phyloP scores from a whole-genome alignment of 176 grass and related monocot species.

The Areca catechu region DNA sequence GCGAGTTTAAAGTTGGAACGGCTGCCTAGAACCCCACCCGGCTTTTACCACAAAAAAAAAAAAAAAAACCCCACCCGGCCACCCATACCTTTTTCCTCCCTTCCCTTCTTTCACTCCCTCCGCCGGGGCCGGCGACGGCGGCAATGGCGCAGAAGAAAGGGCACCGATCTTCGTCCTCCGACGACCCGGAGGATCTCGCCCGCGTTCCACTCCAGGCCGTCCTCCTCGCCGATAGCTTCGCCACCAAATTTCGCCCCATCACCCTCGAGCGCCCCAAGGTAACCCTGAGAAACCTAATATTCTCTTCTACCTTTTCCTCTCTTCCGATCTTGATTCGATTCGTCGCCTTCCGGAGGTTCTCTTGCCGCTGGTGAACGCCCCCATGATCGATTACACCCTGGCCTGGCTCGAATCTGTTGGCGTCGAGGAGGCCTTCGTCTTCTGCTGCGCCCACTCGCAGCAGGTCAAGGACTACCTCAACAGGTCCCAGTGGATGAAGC shows the following conservation, averaged over 20 bases:
- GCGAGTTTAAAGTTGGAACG: no score
- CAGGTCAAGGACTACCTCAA: slow-evolving; percentile 76
- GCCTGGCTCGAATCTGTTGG: slow-evolving; percentile 78
- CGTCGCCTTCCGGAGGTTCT: slow-evolving; percentile 40
- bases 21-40: no score
- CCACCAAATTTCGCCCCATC: slow-evolving; percentile 77
- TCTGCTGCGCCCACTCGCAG: slow-evolving; percentile 71
- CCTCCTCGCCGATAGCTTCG: slow-evolving; percentile 88
- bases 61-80: no score
- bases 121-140: background rate
- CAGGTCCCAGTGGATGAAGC: slow-evolving; percentile 45
- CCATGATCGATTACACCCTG: slow-evolving; percentile 93
- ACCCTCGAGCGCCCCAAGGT: slow-evolving; percentile 95
- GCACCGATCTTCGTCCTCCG: slow-evolving; percentile 25
- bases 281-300: background rate
- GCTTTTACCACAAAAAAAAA: no score
- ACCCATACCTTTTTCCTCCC: no score
- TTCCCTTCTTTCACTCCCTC: background rate
- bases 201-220: slow-evolving; percentile 73
- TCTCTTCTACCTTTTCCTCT: background rate
- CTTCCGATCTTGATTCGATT: background rate
- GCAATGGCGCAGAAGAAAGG: slow-evolving; percentile 70
- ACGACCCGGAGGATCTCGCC: slow-evolving; percentile 64
- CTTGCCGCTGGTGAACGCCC: slow-evolving; percentile 69
- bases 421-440: slow-evolving; percentile 82